Percentiles rank a stretch among this genome's conserved stretches.
phyloP scores from a whole-genome alignment of 306 rosid genomes.

The Cicer pinnatifidum region DNA sequence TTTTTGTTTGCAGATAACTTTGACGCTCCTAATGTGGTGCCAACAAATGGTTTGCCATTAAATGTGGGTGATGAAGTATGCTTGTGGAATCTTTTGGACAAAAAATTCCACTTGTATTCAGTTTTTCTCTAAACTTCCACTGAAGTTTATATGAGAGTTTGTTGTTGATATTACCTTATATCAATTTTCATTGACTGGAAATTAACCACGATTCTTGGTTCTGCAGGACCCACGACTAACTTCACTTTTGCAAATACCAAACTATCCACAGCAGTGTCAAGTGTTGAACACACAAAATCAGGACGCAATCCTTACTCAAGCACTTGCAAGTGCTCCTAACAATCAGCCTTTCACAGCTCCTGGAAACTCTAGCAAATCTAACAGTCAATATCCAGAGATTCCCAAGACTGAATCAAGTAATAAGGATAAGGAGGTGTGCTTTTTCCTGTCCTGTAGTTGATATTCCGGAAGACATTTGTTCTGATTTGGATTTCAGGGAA shows the following conservation, averaged over 20 bases:
- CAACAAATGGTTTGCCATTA: slow-evolving; percentile 45
- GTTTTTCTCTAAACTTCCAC: slow-evolving; percentile 19
- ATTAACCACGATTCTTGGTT: slow-evolving; percentile 22
- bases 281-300: slow-evolving; percentile 42
- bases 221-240: slow-evolving; percentile 39
- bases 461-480: slow-evolving; percentile 33
- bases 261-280: slow-evolving; percentile 41
- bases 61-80: slow-evolving; percentile 49
- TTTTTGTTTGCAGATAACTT: slow-evolving; percentile 48
- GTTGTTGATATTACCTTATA: slow-evolving; percentile 18
- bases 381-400: slow-evolving; percentile 38
- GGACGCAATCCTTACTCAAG: slow-evolving; percentile 44
- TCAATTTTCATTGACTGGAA: slow-evolving; percentile 36
- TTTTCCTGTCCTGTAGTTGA: slow-evolving; percentile 26
- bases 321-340: slow-evolving; percentile 28
- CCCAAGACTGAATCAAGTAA: slow-evolving; percentile 38
- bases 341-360: slow-evolving; percentile 36
- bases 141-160: slow-evolving; percentile 20
- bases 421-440: slow-evolving; percentile 50
- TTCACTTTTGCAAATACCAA: slow-evolving; percentile 51
- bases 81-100: slow-evolving; percentile 34
- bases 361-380: slow-evolving; percentile 35
- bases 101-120: background rate
- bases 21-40: slow-evolving; percentile 41
- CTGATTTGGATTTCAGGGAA: slow-evolving; percentile 25